phyloP scores from a whole-genome alignment of 148 eudicot species.

The Fagopyrum esculentum region DNA sequence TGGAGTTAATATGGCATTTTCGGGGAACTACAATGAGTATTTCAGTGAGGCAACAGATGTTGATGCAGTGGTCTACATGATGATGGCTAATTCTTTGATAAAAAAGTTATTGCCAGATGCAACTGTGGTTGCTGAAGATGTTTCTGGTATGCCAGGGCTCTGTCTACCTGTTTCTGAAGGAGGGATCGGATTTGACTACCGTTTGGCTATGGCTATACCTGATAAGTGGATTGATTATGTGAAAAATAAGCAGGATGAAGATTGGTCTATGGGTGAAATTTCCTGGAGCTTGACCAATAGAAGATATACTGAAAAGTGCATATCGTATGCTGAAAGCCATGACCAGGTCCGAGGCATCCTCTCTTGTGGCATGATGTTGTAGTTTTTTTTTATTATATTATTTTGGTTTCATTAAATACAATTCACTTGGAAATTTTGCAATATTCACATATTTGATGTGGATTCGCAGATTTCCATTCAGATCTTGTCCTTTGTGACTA shows the following conservation, averaged over 20 bases:
- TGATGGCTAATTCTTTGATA: conserved; percentile 76
- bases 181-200: conserved; percentile 90
- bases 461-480: background rate
- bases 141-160: conserved; percentile 98
- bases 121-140: conserved; percentile 90
- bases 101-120: conserved; percentile 72
- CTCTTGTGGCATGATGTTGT: conserved; percentile 8
- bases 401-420: background rate
- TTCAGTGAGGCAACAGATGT: conserved; percentile 85
- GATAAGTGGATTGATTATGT: conserved; percentile 94
- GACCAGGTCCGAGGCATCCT: conserved; percentile 62
- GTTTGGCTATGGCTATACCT: conserved; percentile 95
- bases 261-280: conserved; percentile 86
- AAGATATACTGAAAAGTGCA: conserved; percentile 89
- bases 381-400: background rate
- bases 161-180: conserved; percentile 80
- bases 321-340: conserved; percentile 98
- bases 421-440: background rate
- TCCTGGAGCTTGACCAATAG: conserved; percentile 72
- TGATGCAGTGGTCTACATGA: conserved; percentile 87
- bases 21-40: conserved; percentile 77
- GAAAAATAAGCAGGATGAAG: conserved; percentile 74
- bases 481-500: background rate
- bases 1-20: conserved; percentile 73
- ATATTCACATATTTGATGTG: background rate